These are phyloP conservation scores for Chytridium lagenaria DNA, from an alignment of 371 early-diverging fungal species.

Conservation along the genomic window DNA sequence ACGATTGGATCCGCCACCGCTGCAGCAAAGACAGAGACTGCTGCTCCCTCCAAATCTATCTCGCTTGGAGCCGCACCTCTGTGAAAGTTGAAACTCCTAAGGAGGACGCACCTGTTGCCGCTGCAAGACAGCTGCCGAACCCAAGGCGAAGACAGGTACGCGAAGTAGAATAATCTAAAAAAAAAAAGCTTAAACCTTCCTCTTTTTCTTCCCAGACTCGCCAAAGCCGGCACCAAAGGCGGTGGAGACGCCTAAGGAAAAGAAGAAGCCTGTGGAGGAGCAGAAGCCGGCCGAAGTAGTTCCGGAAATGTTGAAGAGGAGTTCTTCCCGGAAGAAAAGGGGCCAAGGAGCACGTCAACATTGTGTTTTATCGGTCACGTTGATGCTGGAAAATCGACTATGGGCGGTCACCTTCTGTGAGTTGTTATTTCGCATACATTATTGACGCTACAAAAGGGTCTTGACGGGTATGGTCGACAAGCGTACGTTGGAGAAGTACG, in stretches of 20 bases:
- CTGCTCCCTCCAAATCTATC: constrained; percentile 2
- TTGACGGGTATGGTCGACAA: constrained; percentile 98
- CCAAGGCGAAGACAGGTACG: neutral
- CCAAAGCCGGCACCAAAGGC: neutral
- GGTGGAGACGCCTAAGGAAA: neutral
- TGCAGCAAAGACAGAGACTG: neutral
- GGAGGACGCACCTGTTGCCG: constrained; percentile 7
- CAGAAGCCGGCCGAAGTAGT: constrained; percentile 7
- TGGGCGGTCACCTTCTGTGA: constrained; percentile 98
- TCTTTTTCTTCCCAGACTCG: constrained; percentile 1
- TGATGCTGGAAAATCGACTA: constrained; percentile 99
- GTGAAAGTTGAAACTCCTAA: neutral
- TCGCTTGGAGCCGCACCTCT: constrained; percentile 3
- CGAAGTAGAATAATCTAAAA: too few species aligned
- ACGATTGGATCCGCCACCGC: neutral
- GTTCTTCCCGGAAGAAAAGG: constrained; percentile 28
- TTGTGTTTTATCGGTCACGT: constrained; percentile 99
- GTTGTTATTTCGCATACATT: constrained; percentile 10
- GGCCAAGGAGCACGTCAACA: constrained; percentile 88
- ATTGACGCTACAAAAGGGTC: constrained; percentile 46
- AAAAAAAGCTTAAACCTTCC: too few species aligned
- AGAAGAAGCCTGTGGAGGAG: constrained; percentile 21
- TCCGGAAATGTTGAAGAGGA: constrained; percentile 23
- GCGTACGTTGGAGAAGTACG: constrained; percentile 99
- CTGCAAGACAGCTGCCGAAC: constrained; percentile 1